Evolutionary conservation across 345 rosid species (phyloP), one percentile per base, ranked within the genome.

Genomic region (Adansonia digitata): DNA sequence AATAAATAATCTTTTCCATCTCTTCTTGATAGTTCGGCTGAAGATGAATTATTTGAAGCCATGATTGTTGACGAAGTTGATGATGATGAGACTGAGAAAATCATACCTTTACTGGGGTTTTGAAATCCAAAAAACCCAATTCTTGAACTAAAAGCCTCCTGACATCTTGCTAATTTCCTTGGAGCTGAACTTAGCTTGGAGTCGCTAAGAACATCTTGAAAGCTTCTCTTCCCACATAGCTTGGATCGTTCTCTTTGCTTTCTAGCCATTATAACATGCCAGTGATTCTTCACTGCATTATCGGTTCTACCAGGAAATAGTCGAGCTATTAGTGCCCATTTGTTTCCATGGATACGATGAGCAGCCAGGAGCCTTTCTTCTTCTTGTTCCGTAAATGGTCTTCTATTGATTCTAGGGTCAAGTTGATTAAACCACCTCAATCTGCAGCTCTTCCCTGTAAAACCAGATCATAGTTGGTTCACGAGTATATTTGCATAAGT

Each of bases 261-360:
- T 74, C 93, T 82, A 34, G 93, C 93, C 88, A 85, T 89, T 71
- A 87, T 78, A 59, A 89, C 91, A 75, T 89, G 93, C 79, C 82
- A 89, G 45, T 89, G 93, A 66, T 89, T 89, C 85, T 89, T 89
- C 57, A 89, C 91, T 0, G 93, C 88, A 84, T 89, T 89, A 78
- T 89, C 93, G 4, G 93, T 89, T 43, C 93, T 77, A 12, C 91
- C 89, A 0, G 93, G 93, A 65, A 89, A 89, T 0, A 85, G 74
- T 63, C 86, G 48, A 0, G 91, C 85, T 65, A 89, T n/a, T n/a
- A n/a, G n/a, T n/a, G n/a, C n/a, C n/a, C n/a, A n/a, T n/a, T n/a
- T n/a, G n/a, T n/a, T n/a, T n/a, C n/a, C n/a, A n/a, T n/a, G n/a
- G n/a, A n/a, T n/a, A n/a, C n/a, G 63, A 31, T 89, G 91, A 56